Percentiles rank a stretch among this genome's conserved stretches.
phyloP scores from a whole-genome alignment of 805 yeast species.

The Komagataella pseudopastoris region DNA sequence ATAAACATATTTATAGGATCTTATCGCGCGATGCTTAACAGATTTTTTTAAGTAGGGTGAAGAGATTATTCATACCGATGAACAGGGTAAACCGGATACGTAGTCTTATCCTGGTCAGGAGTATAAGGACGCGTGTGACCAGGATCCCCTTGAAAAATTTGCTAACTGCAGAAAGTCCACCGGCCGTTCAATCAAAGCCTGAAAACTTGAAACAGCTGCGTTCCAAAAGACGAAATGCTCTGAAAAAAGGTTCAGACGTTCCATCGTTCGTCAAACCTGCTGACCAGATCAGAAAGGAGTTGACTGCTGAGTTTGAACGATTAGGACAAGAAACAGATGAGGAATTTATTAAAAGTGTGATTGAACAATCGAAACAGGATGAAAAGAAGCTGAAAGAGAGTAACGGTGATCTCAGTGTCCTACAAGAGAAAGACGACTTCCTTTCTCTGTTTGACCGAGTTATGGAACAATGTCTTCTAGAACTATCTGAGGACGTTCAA shows the following conservation, averaged over 20 bases:
- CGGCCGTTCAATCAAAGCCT: background rate
- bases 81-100: background rate
- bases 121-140: background rate
- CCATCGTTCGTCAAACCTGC: background rate
- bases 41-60: too few species aligned
- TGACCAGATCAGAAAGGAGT: background rate
- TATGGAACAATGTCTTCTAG: background rate
- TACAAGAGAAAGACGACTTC: background rate
- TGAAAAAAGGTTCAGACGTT: background rate
- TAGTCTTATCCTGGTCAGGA: background rate
- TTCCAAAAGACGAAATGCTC: background rate
- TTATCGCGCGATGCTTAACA: background rate
- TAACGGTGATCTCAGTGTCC: background rate
- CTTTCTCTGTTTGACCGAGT: background rate
- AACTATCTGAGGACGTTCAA: background rate
- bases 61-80: background rate
- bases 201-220: background rate
- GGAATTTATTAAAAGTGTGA: background rate
- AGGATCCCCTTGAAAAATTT: background rate
- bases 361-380: background rate
- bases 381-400: background rate
- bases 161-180: background rate
- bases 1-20: background rate
- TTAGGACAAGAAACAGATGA: background rate
- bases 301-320: background rate